phyloP scores from a whole-genome alignment of 805 yeast genomes.

The Candida sithepensis region DNA sequence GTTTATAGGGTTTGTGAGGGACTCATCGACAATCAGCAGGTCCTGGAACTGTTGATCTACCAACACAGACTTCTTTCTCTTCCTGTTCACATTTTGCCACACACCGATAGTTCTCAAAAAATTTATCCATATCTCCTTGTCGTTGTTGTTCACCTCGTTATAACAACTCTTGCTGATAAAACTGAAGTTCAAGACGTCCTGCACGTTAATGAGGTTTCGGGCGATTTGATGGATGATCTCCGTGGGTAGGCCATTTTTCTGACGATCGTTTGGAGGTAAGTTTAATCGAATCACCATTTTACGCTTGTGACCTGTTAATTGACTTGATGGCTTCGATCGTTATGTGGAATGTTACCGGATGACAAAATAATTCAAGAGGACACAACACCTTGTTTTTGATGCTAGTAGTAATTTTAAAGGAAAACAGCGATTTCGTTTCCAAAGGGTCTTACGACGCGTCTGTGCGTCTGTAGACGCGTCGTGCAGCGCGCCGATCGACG shows the following conservation, averaged over 20 bases:
- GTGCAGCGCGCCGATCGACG: too few species aligned
- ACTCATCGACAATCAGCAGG: conserved; percentile 16
- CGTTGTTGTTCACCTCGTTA: conserved; percentile 19
- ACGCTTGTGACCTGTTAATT: background rate
- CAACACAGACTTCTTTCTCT: background rate
- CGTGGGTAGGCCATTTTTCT: conserved; percentile 10
- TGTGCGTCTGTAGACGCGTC: too few species aligned
- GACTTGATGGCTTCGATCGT: too few species aligned
- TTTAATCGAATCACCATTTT: background rate
- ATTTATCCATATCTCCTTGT: conserved; percentile 24
- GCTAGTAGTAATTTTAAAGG: too few species aligned
- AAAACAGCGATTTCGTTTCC: too few species aligned
- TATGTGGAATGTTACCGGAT: too few species aligned
- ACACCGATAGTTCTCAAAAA: conserved; percentile 19
- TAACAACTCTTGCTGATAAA: conserved; percentile 25
- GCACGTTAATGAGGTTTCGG: conserved; percentile 17
- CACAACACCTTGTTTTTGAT: too few species aligned
- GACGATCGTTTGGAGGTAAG: background rate
- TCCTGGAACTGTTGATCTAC: conserved; percentile 2
- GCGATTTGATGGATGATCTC: conserved; percentile 20
- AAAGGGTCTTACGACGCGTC: too few species aligned
- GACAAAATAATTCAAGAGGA: background rate
- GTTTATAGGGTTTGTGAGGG: conserved; percentile 22
- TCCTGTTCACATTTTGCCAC: conserved; percentile 20
- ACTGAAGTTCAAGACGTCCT: conserved; percentile 27